phyloP scores from a whole-genome alignment of 2,329 filamentous ascomycete genomes.

The Ceratocystis smalleyi region DNA sequence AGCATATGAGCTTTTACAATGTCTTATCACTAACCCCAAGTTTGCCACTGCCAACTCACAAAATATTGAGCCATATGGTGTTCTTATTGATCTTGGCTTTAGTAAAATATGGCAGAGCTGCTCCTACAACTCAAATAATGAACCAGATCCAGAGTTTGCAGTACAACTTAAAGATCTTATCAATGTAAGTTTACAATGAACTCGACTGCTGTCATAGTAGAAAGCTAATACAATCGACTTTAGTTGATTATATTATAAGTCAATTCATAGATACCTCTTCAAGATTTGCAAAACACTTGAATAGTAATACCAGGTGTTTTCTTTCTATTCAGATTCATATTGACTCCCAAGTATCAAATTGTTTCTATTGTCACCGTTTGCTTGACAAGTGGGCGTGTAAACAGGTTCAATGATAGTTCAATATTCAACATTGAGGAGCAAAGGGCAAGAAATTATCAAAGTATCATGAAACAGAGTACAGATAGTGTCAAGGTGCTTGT shows the following conservation, averaged over 20 bases:
- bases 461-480: no score
- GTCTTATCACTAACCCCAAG: conserved; percentile 38
- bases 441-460: no score
- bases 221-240: not conserved
- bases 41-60: conserved; percentile 34
- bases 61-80: conserved; percentile 34
- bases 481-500: no score
- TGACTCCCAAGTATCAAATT: no score
- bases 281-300: not conserved
- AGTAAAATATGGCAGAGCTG: conserved; percentile 46
- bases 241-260: not conserved
- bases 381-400: no score
- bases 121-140: conserved; percentile 34
- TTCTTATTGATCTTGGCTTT: conserved; percentile 47
- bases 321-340: no score
- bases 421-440: no score
- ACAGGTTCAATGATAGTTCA: no score
- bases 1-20: conserved; percentile 44
- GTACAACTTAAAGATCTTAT: conserved; percentile 42
- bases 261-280: not conserved
- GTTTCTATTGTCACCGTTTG: no score
- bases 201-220: no score
- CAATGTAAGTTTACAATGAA: conserved; percentile 26
- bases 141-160: conserved; percentile 34
- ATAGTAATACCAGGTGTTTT: not conserved